phyloP scores from a whole-genome alignment of 192 early-diverging fungal genomes.

The Coemansia sp. region DNA sequence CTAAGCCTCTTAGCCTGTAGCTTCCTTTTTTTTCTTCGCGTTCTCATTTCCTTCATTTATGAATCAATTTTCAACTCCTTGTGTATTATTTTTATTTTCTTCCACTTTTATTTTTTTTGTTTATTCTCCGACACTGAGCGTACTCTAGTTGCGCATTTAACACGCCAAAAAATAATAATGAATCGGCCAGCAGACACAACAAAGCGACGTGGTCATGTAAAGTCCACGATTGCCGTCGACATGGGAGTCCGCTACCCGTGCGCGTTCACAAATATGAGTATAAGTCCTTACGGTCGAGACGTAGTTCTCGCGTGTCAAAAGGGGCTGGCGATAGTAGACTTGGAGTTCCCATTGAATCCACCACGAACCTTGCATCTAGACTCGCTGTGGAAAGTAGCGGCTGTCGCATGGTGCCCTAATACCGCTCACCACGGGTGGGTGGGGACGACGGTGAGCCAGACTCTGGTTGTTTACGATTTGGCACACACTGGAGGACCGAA shows the following conservation, averaged over 20 bases:
- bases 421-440: conserved; percentile 43
- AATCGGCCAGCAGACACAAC: conserved; percentile 7
- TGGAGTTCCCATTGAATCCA: conserved; percentile 39
- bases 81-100: not conserved
- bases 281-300: conserved; percentile 51
- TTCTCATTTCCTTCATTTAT: no score
- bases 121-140: not conserved
- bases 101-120: conserved; percentile 1
- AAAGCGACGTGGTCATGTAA: conserved; percentile 8
- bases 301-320: conserved; percentile 37
- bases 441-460: conserved; percentile 37
- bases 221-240: conserved; percentile 34
- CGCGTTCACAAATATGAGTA: conserved; percentile 38
- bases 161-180: not conserved
- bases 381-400: conserved; percentile 38
- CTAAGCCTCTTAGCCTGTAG: no score
- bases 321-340: conserved; percentile 43
- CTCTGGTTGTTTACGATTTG: conserved; percentile 43
- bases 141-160: not conserved
- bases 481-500: conserved; percentile 31
- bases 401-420: conserved; percentile 43
- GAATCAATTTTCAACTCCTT: no score
- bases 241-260: conserved; percentile 39
- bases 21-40: no score
- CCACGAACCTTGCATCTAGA: conserved; percentile 29